Evolutionary conservation across 2,329 filamentous ascomycete species (phyloP), one percentile per base, ranked within the genome.

Genomic region (Scleromitrula shiraiana): DNA sequence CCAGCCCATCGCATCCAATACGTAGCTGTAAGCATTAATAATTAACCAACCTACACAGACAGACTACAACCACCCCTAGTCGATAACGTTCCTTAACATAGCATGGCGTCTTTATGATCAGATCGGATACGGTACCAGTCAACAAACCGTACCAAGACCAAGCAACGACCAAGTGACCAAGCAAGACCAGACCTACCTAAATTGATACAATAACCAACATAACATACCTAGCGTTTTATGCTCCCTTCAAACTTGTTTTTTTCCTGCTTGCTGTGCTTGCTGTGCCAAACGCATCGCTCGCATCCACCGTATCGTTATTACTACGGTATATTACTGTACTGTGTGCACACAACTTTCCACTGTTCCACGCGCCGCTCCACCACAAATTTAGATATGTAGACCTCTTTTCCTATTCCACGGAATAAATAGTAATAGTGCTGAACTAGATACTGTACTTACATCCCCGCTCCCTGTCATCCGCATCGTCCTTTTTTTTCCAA

Each of bases 281-380:
- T n/a, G n/a, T n/a, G n/a, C n/a, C n/a, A n/a, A n/a, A n/a, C n/a
- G n/a, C n/a, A n/a, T n/a, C n/a, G n/a, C n/a, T n/a, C n/a, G n/a
- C n/a, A n/a, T n/a, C n/a, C n/a, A n/a, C n/a, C n/a, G n/a, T n/a
- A n/a, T n/a, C n/a, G n/a, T n/a, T n/a, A n/a, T n/a, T n/a, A n/a
- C n/a, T n/a, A n/a, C n/a, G n/a, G n/a, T n/a, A n/a, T n/a, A n/a
- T n/a, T n/a, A n/a, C n/a, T n/a, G n/a, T n/a, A n/a, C n/a, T n/a
- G n/a, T n/a, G n/a, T n/a, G n/a, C n/a, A n/a, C n/a, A n/a, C n/a
- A n/a, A n/a, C 37, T 48, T 43, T 29, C 46, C 46, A 48, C 32
- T 12, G 46, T 48, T 43, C 46, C 46, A 48, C 46, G 30, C 46
- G 39, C 46, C 46, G 39, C 46, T 48, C 46, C 46, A 48, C 39